A percentile compares a stretch with the other conserved stretches of the same genome.
These are phyloP conservation scores for Penicillium olsonii DNA, from an alignment of 2,329 filamentous ascomycete species.

Conservation along the genomic window DNA sequence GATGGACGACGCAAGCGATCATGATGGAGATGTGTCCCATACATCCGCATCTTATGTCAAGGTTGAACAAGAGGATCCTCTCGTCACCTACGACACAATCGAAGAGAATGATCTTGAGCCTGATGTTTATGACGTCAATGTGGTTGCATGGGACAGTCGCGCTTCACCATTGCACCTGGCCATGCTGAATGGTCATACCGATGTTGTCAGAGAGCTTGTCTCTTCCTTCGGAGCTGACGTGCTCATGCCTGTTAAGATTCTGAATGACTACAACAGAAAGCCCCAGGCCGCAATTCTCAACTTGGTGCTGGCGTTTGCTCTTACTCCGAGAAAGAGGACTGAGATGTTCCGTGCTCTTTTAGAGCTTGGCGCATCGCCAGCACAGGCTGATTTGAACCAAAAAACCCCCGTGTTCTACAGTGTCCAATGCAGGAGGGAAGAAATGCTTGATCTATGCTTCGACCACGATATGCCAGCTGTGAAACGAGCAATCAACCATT, in stretches of 20 bases:
- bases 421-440: conserved; percentile 52
- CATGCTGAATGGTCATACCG: conserved; percentile 69
- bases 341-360: conserved; percentile 67
- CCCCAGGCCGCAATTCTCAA: conserved; percentile 66
- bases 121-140: conserved; percentile 77
- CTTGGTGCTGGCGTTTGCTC: conserved; percentile 65
- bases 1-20: conserved; percentile 35
- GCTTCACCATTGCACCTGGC: conserved; percentile 77
- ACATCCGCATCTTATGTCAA: conserved; percentile 76
- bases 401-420: conserved; percentile 68
- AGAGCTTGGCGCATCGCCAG: conserved; percentile 68
- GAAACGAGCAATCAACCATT: conserved; percentile 66
- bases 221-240: conserved; percentile 75
- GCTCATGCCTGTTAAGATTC: conserved; percentile 71
- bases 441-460: conserved; percentile 47
- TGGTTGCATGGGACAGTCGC: conserved; percentile 76
- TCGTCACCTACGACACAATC: conserved; percentile 47
- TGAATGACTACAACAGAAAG: conserved; percentile 44
- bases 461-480: conserved; percentile 62
- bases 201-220: conserved; percentile 69
- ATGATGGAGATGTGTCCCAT: conserved; percentile 50
- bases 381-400: conserved; percentile 68
- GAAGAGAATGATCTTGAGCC: conserved; percentile 65
- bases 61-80: conserved; percentile 47
- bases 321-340: conserved; percentile 64